Percentiles rank a stretch among this genome's conserved stretches.
These are phyloP conservation scores for Penicillium glabrum DNA, from an alignment of 2,329 filamentous ascomycete species.

Conservation along the genomic window DNA sequence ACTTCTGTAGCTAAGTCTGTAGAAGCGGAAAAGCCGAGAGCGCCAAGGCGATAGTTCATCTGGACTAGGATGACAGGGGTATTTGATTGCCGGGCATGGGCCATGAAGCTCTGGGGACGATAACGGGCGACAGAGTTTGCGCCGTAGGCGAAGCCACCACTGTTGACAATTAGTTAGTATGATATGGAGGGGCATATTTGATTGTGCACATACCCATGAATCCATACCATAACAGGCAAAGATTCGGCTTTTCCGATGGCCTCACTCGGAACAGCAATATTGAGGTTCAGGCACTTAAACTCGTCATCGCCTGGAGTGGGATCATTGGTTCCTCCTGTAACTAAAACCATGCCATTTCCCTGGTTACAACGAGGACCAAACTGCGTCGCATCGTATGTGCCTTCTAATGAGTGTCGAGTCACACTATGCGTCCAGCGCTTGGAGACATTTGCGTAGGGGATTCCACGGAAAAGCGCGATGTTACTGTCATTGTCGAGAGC, in stretches of 20 bases:
- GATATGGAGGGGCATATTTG: too few species aligned
- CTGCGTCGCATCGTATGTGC: neutral
- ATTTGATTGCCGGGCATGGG: neutral
- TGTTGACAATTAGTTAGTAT: neutral
- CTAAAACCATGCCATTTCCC: constrained; percentile 1
- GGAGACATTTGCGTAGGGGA: neutral
- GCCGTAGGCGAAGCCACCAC: constrained; percentile 7
- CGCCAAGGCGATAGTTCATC: constrained; percentile 6
- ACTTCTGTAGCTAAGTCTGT: constrained; percentile 1
- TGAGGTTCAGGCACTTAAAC: constrained; percentile 3
- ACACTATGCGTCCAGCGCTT: constrained; percentile 3
- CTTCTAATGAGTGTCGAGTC: neutral
- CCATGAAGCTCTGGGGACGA: constrained; percentile 2
- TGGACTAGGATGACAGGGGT: constrained; percentile 4
- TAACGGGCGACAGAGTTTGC: constrained; percentile 8
- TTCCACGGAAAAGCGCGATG: constrained; percentile 2
- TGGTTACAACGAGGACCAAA: neutral
- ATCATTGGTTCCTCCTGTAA: neutral
- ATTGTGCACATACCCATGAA: neutral
- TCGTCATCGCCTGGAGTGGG: constrained; percentile 4
- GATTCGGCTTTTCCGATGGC: neutral
- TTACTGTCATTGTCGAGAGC: neutral
- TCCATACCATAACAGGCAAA: constrained; percentile 1
- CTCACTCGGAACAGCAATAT: neutral
- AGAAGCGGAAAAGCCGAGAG: constrained; percentile 5